phyloP scores from a whole-genome alignment of 129 eudicot genomes.

The Flaveria linearis region DNA sequence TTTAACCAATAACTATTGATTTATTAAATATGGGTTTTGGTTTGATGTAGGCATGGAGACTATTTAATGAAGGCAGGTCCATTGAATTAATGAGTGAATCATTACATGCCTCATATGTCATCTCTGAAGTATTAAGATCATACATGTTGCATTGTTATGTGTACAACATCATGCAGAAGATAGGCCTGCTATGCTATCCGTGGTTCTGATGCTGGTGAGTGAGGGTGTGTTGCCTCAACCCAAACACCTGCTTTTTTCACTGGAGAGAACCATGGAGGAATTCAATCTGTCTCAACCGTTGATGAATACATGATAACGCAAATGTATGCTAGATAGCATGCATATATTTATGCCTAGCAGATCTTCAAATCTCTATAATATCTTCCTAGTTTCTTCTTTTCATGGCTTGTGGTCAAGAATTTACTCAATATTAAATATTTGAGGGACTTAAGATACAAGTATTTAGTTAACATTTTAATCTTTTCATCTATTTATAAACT shows the following conservation, averaged over 20 bases:
- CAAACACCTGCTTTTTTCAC: conserved; percentile 34
- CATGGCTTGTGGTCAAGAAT: not conserved
- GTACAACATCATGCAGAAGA: conserved; percentile 51
- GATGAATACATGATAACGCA: not conserved
- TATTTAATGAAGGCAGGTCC: conserved; percentile 12
- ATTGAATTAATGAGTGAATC: conserved; percentile 19
- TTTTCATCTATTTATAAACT: too few species aligned
- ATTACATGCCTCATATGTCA: conserved; percentile 2
- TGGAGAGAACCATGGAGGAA: not conserved
- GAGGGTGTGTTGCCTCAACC: conserved; percentile 40
- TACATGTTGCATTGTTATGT: conserved; percentile 47
- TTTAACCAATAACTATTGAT: not conserved
- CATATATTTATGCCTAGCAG: not conserved
- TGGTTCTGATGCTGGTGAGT: conserved; percentile 42
- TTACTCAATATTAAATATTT: too few species aligned
- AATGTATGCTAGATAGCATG: not conserved
- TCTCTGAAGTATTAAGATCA: conserved; percentile 28
- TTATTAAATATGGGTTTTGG: not conserved
- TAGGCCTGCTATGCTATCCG: conserved; percentile 54
- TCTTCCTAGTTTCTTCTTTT: not conserved
- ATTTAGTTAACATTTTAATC: too few species aligned
- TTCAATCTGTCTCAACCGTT: not conserved
- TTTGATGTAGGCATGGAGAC: conserved; percentile 32
- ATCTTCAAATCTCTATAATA: not conserved
- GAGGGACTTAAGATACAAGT: too few species aligned